Evolutionary conservation across 2,329 filamentous ascomycete species (phyloP).

Genomic region (Cadophora sp.): DNA sequence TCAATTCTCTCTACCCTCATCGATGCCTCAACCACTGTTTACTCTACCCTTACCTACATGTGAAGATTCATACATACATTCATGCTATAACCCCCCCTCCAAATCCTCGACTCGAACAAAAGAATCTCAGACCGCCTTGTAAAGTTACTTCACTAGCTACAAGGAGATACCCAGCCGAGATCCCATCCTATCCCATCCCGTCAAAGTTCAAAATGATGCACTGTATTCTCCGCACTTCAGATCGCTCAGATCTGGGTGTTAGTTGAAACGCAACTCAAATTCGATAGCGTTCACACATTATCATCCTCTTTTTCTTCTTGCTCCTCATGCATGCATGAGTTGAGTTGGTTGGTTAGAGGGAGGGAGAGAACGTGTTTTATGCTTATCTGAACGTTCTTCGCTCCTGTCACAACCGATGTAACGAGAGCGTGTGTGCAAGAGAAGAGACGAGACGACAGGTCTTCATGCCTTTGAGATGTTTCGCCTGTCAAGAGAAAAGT

Average conservation of each 20-base stretch:
- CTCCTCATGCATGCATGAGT: too few relatives aligned
- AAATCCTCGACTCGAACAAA: neutral
- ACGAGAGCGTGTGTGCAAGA: neutral
- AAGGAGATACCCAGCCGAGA: neutral
- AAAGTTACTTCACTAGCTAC: neutral
- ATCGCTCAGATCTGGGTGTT: neutral
- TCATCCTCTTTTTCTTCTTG: too few relatives aligned
- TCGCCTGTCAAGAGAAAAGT: constrained; percentile 8
- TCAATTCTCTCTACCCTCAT: too few relatives aligned
- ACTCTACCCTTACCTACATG: neutral
- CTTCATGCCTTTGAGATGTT: constrained; percentile 11
- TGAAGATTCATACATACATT: neutral
- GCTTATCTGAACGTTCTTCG: constrained; percentile 1
- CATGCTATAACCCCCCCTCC: constrained; percentile 1
- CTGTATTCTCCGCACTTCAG: neutral
- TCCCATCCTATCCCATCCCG: too few relatives aligned
- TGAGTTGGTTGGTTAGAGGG: too few relatives aligned
- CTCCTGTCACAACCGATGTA: constrained; percentile 1
- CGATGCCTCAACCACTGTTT: neutral
- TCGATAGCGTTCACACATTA: constrained; percentile 3
- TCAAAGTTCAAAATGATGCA: neutral
- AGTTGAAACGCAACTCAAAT: neutral
- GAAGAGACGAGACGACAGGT: constrained; percentile 14
- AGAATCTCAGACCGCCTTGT: neutral
- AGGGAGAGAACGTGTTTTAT: neutral